Evolutionary conservation across 768 basidiomycete species (phyloP), one percentile per base, ranked within the genome.

Genomic region (Phaeolepiota aurea): DNA sequence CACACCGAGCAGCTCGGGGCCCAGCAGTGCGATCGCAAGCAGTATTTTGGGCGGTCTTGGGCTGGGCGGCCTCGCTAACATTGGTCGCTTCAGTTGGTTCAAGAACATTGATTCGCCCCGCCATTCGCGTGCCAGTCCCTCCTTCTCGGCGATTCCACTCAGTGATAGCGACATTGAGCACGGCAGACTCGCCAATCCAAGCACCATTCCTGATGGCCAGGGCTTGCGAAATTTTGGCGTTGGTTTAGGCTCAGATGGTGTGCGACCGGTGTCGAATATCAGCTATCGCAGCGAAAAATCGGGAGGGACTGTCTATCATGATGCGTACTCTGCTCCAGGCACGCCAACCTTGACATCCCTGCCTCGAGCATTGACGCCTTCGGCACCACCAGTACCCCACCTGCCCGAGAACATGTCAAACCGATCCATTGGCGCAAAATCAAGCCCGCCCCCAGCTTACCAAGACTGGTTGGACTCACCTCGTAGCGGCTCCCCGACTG

Each of bases 71-170:
- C 55, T 79, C 2, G 68, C 71, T 2, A 65, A 63, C 40, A 48
- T 81, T 13, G 61, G 67, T 11, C 66, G 79, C 23, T 45, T 68
- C 44, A 80, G 77, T 47, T 83, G 82, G 80, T 79, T 85, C 55
- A 70, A 61, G 46, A 66, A 52, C 42, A 43, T 44, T 14, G 59
- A 55, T 22, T 53, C 53, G 3, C 52, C 49, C 5, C 32, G 50
- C 12, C 19, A 44, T n/a, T 54, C 54, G 9, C 45, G 48, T 38
- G 50, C 53, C 20, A 41, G 46, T 12, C 50, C 50, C 14, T 32
- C 46, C 7, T 55, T 57, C 16, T 30, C 50, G 14, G 36, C 48
- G 3, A 50, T 56, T 16, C 54, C 46, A 44, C 57, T 44, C 47
- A 59, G 44, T 43, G 74, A 77, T 28, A 57, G 62, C 21, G 77